Percentiles rank a stretch among this genome's conserved stretches.
phyloP scores from a whole-genome alignment of 768 basidiomycete species.

The Lactarius hatsudake region DNA sequence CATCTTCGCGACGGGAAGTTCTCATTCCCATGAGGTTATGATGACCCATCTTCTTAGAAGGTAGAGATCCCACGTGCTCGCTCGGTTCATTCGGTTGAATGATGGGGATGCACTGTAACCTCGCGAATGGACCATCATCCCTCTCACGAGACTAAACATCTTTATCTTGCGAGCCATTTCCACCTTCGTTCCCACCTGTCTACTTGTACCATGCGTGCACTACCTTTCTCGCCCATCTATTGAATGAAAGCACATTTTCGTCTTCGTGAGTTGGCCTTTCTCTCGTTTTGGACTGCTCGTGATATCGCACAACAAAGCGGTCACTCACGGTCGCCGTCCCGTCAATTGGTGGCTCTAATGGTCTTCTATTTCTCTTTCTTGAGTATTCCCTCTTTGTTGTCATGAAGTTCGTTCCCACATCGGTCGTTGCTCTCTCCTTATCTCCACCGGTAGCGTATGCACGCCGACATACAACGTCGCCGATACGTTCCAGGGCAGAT shows the following conservation, averaged over 20 bases:
- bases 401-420: no score
- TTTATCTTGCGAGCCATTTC: background rate
- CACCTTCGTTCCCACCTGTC: background rate
- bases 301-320: conserved; percentile 1
- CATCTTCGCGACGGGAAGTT: background rate
- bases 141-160: background rate
- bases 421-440: no score
- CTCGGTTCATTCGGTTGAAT: background rate
- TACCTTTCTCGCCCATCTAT: background rate
- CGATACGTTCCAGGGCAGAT: no score
- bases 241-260: background rate
- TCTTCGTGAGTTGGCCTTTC: background rate
- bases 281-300: background rate
- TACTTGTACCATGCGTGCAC: background rate
- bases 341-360: conserved; percentile 30
- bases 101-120: background rate
- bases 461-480: no score
- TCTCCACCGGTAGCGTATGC: no score
- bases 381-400: no score
- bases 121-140: background rate
- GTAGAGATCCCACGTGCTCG: background rate
- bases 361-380: no score
- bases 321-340: background rate
- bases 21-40: background rate
- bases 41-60: background rate